These are phyloP conservation scores for Globisporangium viniferum DNA, from an alignment of 352 stramenopile genomes.

Conservation along the genomic window DNA sequence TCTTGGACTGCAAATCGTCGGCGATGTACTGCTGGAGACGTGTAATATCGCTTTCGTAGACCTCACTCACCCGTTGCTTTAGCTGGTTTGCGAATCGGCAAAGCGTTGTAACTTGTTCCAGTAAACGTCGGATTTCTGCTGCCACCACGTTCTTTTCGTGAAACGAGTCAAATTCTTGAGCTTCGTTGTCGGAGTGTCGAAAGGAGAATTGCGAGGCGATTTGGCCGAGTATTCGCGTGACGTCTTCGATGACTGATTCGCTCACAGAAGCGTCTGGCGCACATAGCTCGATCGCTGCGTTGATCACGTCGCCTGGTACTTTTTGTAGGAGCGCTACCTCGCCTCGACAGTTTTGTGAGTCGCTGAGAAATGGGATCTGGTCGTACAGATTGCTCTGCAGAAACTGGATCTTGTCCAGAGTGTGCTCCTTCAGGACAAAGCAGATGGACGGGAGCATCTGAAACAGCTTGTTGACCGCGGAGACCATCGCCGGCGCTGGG, in stretches of 20 bases:
- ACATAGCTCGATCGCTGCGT: constrained; percentile 22
- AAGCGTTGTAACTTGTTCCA: constrained; percentile 29
- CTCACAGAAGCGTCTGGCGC: constrained; percentile 1
- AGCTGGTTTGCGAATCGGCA: constrained; percentile 36
- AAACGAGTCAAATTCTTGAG: constrained; percentile 15
- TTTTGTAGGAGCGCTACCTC: constrained; percentile 24
- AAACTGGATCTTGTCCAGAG: constrained; percentile 30
- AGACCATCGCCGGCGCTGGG: constrained; percentile 21
- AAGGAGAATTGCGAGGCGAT: constrained; percentile 36
- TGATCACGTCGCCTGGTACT: constrained; percentile 25
- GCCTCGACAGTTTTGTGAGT: constrained; percentile 7
- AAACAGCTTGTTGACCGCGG: constrained; percentile 27
- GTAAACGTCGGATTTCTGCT: constrained; percentile 20
- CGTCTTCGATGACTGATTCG: constrained; percentile 30
- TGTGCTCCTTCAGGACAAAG: constrained; percentile 40
- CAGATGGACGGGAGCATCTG: constrained; percentile 39
- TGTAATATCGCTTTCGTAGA: constrained; percentile 26
- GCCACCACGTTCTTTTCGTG: constrained; percentile 27
- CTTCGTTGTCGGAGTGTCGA: constrained; percentile 17
- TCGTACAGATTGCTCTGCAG: constrained; percentile 33
- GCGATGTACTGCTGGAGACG: constrained; percentile 23
- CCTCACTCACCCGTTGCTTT: constrained; percentile 18
- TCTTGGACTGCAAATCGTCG: constrained; percentile 32
- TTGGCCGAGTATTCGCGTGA: constrained; percentile 31
- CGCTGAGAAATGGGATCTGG: constrained; percentile 38